Base-by-base conservation (phyloP, 768 basidiomycete species). In the Mycena rosella region DNA sequence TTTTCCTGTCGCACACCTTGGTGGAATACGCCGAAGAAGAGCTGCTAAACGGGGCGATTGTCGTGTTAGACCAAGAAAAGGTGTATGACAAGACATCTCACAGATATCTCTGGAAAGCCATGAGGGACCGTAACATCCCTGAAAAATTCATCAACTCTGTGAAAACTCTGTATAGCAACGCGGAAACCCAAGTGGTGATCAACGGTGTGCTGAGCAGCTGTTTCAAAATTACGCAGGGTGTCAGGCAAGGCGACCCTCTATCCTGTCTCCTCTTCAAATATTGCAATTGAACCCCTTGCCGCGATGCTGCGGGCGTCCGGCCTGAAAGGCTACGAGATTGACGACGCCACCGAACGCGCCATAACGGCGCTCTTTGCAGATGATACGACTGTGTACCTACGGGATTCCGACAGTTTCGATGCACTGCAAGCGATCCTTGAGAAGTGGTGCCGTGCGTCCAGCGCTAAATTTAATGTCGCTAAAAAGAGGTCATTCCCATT, bases 241-340 rank as follows among this genome's bases (percentile, higher is more conserved):
- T 59, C 6, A 3, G 57, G 11, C 57, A 59, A 22, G 57, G 57
- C 3, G 57, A 59, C n/a, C 57, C 57, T 2, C 44, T 59, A 17
- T 59, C 57, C 10, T 59, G 57, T 9, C 57, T 59, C 10, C 30
- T 59, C 3, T 59, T 59, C 57, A 47, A n/a, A 59, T n/a, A n/a
- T n/a, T n/a, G n/a, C n/a, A n/a, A n/a, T n/a, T n/a, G n/a, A n/a
- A n/a, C n/a, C n/a, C n/a, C 29, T 59, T 0, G 44, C 57, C 10
- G 26, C 15, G 5, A 45, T 45, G 42, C 44, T 59, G 5, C 14
- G 57, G 3, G 15, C 22, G 8, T 59, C 57, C 0, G n/a, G 22
- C 20, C 57, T 59, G 2, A 47, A 11, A 24, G 57, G 57, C 1
- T 45, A 45, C 22, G 14, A 45, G 5, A 32, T 58, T 17, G 10